Percentiles rank a stretch among this genome's conserved stretches.
These are phyloP conservation scores for Volutella citrinella DNA, from an alignment of 2,329 filamentous ascomycete genomes.

Conservation along the genomic window DNA sequence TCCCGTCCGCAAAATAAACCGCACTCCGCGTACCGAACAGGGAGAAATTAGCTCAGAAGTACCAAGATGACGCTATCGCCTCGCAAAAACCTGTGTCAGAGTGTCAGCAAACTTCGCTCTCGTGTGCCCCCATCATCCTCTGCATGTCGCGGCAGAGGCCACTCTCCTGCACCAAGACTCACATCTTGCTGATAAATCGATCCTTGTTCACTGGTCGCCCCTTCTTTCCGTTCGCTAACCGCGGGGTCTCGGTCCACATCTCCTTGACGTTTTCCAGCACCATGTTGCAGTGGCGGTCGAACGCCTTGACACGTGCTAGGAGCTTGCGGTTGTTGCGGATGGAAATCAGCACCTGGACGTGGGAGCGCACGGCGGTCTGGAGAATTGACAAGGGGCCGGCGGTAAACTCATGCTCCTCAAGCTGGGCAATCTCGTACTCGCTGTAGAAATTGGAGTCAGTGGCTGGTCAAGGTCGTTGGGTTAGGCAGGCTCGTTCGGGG, in stretches of 20 bases:
- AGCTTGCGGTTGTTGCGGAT: conserved; percentile 98
- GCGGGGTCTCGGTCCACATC: conserved; percentile 98
- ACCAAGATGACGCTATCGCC: conserved; percentile 88
- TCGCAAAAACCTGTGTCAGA: conserved; percentile 70
- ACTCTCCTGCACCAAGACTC: conserved; percentile 39
- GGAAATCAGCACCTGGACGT: conserved; percentile 94
- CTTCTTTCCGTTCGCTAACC: conserved; percentile 80
- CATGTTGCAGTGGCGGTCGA: conserved; percentile 99
- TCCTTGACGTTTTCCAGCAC: conserved; percentile 90
- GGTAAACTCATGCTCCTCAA: conserved; percentile 56
- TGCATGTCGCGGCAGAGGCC: neutral
- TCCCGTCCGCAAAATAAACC: conserved; percentile 23
- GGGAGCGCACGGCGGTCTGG: conserved; percentile 91
- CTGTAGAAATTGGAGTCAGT: conserved; percentile 46
- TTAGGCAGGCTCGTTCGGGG: conserved; percentile 8
- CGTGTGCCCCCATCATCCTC: too few relatives aligned
- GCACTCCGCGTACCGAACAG: conserved; percentile 13
- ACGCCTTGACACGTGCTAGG: conserved; percentile 94
- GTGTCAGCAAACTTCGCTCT: too few relatives aligned
- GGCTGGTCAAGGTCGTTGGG: conserved; percentile 15
- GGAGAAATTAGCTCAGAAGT: conserved; percentile 62
- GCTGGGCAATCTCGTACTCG: conserved; percentile 84
- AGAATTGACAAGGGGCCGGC: conserved; percentile 74
- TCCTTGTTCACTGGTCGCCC: conserved; percentile 95
- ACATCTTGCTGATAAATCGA: conserved; percentile 97